A percentile compares a stretch with the other conserved stretches of the same genome.
phyloP scores from a whole-genome alignment of 768 basidiomycete species.

The Paxillus rubicundulus region DNA sequence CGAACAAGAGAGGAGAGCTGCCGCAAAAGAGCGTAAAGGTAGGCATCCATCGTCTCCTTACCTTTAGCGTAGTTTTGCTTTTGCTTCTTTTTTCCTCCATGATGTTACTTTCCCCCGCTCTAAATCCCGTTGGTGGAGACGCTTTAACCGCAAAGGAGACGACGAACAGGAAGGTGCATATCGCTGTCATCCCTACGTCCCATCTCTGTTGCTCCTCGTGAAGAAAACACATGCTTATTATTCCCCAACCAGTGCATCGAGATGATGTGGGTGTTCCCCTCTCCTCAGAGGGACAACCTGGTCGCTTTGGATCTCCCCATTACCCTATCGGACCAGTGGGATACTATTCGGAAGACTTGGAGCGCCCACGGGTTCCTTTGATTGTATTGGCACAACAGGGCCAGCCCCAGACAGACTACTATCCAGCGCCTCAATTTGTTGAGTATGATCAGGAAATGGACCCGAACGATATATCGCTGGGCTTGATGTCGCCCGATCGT shows the following conservation, averaged over 20 bases:
- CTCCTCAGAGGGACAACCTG: constrained; percentile 13
- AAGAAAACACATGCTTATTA: constrained; percentile 17
- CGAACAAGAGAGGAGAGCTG: constrained; percentile 61
- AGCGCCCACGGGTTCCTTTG: constrained; percentile 53
- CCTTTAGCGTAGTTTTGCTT: constrained; percentile 36
- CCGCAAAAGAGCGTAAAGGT: constrained; percentile 82
- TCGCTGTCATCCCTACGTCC: constrained; percentile 26
- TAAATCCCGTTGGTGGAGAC: constrained; percentile 34
- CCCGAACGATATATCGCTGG: constrained; percentile 31
- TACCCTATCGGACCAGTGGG: constrained; percentile 19
- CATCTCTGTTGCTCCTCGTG: constrained; percentile 18
- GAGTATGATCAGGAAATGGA: constrained; percentile 24
- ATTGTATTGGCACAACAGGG: constrained; percentile 62
- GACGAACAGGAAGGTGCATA: constrained; percentile 61
- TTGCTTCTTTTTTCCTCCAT: constrained; percentile 31
- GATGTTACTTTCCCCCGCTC: constrained; percentile 26
- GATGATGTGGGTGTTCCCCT: constrained; percentile 17
- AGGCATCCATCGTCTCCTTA: constrained; percentile 39
- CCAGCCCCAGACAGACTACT: constrained; percentile 32
- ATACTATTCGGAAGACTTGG: constrained; percentile 24
- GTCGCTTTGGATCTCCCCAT: constrained; percentile 1
- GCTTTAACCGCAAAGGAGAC: constrained; percentile 35
- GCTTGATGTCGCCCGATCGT: constrained; percentile 30
- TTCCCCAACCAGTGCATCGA: constrained; percentile 18
- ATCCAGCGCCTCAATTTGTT: constrained; percentile 22